Conservation (phyloP, 306 rosid genomes). For the Prunus dulcis region DNA sequence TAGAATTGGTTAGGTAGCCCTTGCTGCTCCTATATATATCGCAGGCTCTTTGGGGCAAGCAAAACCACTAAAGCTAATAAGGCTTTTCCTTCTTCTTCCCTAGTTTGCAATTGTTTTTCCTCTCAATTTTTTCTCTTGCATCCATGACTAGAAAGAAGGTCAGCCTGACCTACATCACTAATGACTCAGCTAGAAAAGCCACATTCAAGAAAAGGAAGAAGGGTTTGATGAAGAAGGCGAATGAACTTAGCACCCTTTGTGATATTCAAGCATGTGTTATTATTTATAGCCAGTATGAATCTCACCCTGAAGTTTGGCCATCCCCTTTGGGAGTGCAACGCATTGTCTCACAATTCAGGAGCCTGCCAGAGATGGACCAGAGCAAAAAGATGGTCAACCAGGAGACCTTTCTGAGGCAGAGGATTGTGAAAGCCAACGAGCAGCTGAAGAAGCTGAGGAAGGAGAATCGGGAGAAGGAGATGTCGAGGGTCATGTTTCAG, state of each 20-base stretch:
- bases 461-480: slow-evolving; percentile 25
- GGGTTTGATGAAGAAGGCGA: slow-evolving; percentile 54
- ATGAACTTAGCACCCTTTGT: slow-evolving; percentile 53
- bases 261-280: slow-evolving; percentile 57
- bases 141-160: slow-evolving; percentile 57
- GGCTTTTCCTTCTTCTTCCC: no score
- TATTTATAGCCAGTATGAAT: slow-evolving; percentile 39
- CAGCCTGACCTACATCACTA: slow-evolving; percentile 36
- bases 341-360: slow-evolving; percentile 22
- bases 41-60: no score
- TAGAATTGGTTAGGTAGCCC: no score
- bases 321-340: slow-evolving; percentile 25
- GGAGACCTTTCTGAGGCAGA: slow-evolving; percentile 23
- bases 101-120: no score
- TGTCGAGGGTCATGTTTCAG: slow-evolving; percentile 18
- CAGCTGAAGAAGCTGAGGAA: slow-evolving; percentile 24
- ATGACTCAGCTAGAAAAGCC: slow-evolving; percentile 47
- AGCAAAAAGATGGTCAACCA: slow-evolving; percentile 35
- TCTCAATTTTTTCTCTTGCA: not conserved
- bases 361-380: slow-evolving; percentile 32
- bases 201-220: slow-evolving; percentile 61
- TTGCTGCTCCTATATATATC: no score
- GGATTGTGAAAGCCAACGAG: slow-evolving; percentile 21
- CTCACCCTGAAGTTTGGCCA: slow-evolving; percentile 53
- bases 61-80: no score